Evolutionary conservation across 1,284 basidiomycete species (phyloP), one percentile per base, ranked within the genome.

Genomic region (Leccinum laetum): DNA sequence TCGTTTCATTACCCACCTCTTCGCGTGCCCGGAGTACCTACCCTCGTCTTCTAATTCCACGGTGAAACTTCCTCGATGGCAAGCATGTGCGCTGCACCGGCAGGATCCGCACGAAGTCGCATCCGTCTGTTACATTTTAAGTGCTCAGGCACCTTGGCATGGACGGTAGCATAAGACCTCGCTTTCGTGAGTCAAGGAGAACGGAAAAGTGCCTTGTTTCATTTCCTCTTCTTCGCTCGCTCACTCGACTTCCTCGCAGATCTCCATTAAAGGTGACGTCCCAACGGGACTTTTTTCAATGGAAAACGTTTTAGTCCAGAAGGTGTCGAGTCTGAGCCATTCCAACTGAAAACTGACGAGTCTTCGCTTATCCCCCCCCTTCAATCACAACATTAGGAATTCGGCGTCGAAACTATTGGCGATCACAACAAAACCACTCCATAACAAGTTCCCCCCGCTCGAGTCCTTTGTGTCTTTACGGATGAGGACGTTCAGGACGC

Each of bases 221-320:
- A 18, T 5, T 21, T 44, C 5, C 11, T 61, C 55, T 49, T n/a
- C 32, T 46, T 59, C 18, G 41, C 14, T 55, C 61, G 53, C 41
- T 61, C 56, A 63, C 65, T 58, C 63, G 64, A 35, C 37, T 46
- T 52, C 21, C 32, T 35, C 32, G 37, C 63, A 97, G 94, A 96
- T 99, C 77, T 98, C 83, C 82, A 99, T 99, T 85, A 98, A 95
- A 79, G 98, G 99, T 77, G 94, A 82, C 96, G 94, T 66, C 97
- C 95, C 1, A 99, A 99, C 71, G 97, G 97, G 4, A 99, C 98
- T 8, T 99, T 99, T 76, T 96, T 99, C 79, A 99, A 99, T 71
- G 91, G 94, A 63, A 95, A 98, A 69, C 86, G 97, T 57, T 87
- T 99, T 57, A 95, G 93, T 67, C 85, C 87, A 1, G 96, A 99